These are phyloP conservation scores for Lecanosticta acicola DNA, from an alignment of 2,329 filamentous ascomycete species.

Conservation along the genomic window DNA sequence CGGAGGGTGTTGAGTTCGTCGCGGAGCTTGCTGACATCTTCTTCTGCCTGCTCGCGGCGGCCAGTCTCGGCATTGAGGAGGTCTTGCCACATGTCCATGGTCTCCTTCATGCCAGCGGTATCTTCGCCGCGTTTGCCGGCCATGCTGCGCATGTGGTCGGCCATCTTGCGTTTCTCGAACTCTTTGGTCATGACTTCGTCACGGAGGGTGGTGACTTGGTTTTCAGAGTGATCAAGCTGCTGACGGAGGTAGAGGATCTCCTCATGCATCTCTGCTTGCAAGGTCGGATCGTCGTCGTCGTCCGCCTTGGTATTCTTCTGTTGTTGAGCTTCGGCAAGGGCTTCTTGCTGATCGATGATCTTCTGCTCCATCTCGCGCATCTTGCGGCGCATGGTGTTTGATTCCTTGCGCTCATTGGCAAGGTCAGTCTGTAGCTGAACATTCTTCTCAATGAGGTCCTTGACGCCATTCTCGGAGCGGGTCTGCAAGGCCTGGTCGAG, in stretches of 20 bases:
- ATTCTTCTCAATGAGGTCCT: constrained; percentile 97
- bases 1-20: constrained; percentile 64
- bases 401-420: constrained; percentile 83
- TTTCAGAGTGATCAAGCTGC: constrained; percentile 74
- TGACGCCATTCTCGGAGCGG: constrained; percentile 89
- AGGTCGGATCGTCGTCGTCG: constrained; percentile 28
- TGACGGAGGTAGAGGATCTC: constrained; percentile 82
- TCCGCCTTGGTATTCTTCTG: constrained; percentile 37
- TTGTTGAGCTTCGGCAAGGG: constrained; percentile 41
- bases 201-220: constrained; percentile 74
- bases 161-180: constrained; percentile 78
- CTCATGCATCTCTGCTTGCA: constrained; percentile 66
- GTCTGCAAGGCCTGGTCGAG: constrained; percentile 89
- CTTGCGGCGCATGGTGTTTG: constrained; percentile 71
- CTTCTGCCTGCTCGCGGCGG: constrained; percentile 81
- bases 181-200: constrained; percentile 74
- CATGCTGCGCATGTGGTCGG: constrained; percentile 68
- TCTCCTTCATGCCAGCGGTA: constrained; percentile 32
- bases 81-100: constrained; percentile 86
- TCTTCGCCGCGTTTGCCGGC: constrained; percentile 29
- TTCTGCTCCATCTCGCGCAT: constrained; percentile 83
- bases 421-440: constrained; percentile 90
- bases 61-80: constrained; percentile 87
- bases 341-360: constrained; percentile 54
- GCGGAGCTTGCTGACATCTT: constrained; percentile 75